A percentile compares a stretch with the other conserved stretches of the same genome.
These are phyloP conservation scores for Wickerhamomyces subpelliculosus DNA, from an alignment of 805 yeast species.

Conservation along the genomic window DNA sequence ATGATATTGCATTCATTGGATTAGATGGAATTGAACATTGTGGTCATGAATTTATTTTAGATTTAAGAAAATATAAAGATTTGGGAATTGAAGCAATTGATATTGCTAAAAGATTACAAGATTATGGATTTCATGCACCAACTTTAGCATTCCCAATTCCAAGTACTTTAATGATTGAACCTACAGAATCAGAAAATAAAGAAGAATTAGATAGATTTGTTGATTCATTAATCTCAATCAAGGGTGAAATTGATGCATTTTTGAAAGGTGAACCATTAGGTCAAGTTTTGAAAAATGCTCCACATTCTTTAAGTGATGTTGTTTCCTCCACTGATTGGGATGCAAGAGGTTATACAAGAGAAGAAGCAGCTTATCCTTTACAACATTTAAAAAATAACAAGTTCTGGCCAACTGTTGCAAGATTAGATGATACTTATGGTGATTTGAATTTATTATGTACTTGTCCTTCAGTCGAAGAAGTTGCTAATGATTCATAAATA, in stretches of 20 bases:
- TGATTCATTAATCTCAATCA: constrained; percentile 77
- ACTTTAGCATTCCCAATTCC: constrained; percentile 99
- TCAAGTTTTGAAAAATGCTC: constrained; percentile 76
- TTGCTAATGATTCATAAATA: constrained; percentile 30
- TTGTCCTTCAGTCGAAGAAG: constrained; percentile 81
- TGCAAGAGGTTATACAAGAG: constrained; percentile 82
- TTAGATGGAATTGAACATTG: constrained; percentile 61
- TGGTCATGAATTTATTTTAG: constrained; percentile 95
- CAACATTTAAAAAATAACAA: constrained; percentile 66
- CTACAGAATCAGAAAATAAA: constrained; percentile 90
- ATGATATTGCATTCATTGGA: constrained; percentile 69
- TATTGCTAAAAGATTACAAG: constrained; percentile 94
- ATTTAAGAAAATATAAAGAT: constrained; percentile 75
- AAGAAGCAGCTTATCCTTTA: constrained; percentile 89
- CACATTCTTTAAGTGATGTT: constrained; percentile 82
- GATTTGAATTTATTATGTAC: constrained; percentile 90
- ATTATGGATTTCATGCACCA: constrained; percentile 98
- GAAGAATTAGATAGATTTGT: constrained; percentile 88
- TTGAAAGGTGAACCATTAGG: constrained; percentile 63
- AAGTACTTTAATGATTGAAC: constrained; percentile 96
- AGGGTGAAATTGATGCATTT: constrained; percentile 71
- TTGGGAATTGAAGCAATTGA: constrained; percentile 90
- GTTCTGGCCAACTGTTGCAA: constrained; percentile 93
- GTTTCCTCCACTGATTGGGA: constrained; percentile 68
- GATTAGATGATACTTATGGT: constrained; percentile 93